Evolutionary conservation across 306 rosid genomes (phyloP).

Genomic region (Cucumis cinereus): DNA sequence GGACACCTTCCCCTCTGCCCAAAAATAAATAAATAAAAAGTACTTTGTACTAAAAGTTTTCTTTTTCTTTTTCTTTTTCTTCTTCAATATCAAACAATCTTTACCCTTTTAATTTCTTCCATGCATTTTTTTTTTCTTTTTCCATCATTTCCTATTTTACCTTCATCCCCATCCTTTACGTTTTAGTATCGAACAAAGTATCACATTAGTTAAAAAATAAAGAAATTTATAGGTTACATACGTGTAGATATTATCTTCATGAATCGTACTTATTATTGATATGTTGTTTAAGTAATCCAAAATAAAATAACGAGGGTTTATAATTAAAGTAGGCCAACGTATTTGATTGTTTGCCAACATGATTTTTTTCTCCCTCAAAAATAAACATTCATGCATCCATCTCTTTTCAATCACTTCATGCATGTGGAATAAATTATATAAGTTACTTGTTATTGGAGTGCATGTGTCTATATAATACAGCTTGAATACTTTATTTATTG

Average conservation of each 20-base stretch:
- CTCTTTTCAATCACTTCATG: not conserved
- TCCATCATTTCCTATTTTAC: not conserved
- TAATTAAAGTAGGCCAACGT: no score
- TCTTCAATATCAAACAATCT: not conserved
- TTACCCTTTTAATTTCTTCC: not conserved
- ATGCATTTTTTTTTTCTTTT: not conserved
- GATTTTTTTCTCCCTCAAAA: no score
- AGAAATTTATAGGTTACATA: no score
- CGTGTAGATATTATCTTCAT: no score
- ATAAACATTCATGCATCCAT: not conserved
- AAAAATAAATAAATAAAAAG: not conserved
- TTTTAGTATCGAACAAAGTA: no score
- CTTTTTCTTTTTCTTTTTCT: not conserved
- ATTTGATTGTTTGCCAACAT: no score
- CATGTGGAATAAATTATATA: not conserved
- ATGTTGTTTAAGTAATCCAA: no score
- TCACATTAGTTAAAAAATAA: no score
- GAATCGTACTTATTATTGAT: no score
- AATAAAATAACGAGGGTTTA: no score
- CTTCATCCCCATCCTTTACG: not conserved
- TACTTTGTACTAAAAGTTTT: not conserved
- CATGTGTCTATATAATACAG: no score
- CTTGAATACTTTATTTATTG: no score
- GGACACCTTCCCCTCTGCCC: constrained; percentile 14
- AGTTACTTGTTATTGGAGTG: not conserved